Base-by-base conservation (phyloP, 108 stramenopile genomes). In the Cyclostephanos tholiformis region DNA sequence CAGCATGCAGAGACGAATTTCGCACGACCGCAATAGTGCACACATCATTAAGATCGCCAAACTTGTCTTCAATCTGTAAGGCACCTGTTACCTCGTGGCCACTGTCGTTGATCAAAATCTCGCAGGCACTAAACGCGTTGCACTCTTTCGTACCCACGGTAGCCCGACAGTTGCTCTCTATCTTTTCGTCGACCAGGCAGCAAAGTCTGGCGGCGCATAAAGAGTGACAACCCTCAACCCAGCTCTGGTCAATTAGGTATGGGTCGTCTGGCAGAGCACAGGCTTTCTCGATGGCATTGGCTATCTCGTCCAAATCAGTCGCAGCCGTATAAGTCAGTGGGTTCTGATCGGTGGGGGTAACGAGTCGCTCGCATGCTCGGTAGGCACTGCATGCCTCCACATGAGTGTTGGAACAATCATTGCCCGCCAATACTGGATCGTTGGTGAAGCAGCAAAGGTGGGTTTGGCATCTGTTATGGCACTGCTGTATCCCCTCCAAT, bases 371-470 rank as follows among this genome's bases (percentile, higher is more conserved):
- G 26, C 69, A 70, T 43, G 69, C 57, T 14, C 41, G 38, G 44
- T 70, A 70, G 9, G 69, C 69, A 70, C 10, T 41, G 22, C 69
- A 70, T 12, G 56, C 69, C 7, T 57, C 58, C 17, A 41, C 39
- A 36, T 39, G 30, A 2, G n/a, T n/a, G 23, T 41, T 23, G 0
- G 58, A 49, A 27, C 69, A 70, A 70, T 70, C 56, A 56, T 70
- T 41, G 23, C 20, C 55, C 19, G 67, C 50, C 16, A 57, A 52
- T 20, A 22, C 39, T 22, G 56, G 6, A 59, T 70, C 69, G 3
- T 57, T 58, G 20, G 69, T 70, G 56, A 70, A 70, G 56, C 69
- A 70, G 22, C 69, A 70, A 13, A 70, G 69, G 43, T 70, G 69
- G 16, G 69, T 49, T 59, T 70, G 69, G 23, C 69, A 70, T 46